Evolutionary conservation across 169 alveolate genomes (phyloP), one percentile per base, ranked within the genome.

Genomic region (Cryptosporidium viatorum): DNA sequence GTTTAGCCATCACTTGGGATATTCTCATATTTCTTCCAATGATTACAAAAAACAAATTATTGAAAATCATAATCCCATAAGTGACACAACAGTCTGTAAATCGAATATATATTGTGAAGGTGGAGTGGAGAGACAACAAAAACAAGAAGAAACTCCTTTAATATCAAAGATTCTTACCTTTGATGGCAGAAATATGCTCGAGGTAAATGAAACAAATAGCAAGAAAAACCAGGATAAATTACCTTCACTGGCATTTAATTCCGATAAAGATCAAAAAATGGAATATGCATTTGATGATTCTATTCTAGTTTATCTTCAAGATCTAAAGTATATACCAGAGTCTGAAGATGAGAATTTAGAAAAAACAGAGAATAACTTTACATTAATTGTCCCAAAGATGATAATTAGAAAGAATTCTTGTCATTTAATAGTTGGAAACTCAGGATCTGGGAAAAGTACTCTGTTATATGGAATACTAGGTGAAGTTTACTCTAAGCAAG

Each of bases 361-460:
- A 8, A 55, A 8, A n/a, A 55, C 14, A 21, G 10, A 55, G 29
- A 39, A 26, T 35, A 48, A 9, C 21, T 65, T 65, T 65, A 65
- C 26, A 2, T 48, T 80, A 18, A 18, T 12, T 33, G 50, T 80
- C 21, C 89, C 89, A 31, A 50, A 80, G 65, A 62, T 80, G 73
- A 37, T 43, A 9, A 48, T 80, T 14, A 31, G 14, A 23, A 50
- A 51, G 33, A 65, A 65, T 29, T 62, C 89, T 35, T 80, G 89
- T 33, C 89, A 80, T 29, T 43, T 80, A 26, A 65, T 80, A 9
- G 50, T 80, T 10, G 89, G 89, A 4, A 43, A 50, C 14, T 37
- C 89, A 8, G 89, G 89, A 23, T 43, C 80, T 14, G 89, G 89
- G 4, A 80, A 80, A 41, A 80, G 89, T 31, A 80, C 89, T 7